Percentiles rank a stretch among this genome's conserved stretches.
These are phyloP conservation scores for Betula pendula DNA, from an alignment of 306 rosid species.

Conservation along the genomic window DNA sequence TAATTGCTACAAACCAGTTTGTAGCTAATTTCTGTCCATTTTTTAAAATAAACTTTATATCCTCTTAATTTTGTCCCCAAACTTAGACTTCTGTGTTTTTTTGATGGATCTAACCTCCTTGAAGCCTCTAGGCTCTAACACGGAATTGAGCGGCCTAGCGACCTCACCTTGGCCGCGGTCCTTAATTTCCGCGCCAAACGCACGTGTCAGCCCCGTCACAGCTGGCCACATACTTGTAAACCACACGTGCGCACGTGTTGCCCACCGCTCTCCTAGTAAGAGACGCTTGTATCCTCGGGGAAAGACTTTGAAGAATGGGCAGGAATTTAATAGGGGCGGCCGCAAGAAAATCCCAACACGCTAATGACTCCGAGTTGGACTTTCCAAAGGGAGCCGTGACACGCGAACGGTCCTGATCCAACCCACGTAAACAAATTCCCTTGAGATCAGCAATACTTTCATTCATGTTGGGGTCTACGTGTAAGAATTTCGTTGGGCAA, in stretches of 20 bases:
- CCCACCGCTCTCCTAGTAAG: too few species aligned
- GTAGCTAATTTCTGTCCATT: too few species aligned
- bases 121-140: not conserved
- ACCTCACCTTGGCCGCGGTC: too few species aligned
- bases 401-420: not conserved
- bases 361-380: not conserved
- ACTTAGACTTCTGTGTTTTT: too few species aligned
- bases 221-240: not conserved
- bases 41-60: too few species aligned
- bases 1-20: too few species aligned
- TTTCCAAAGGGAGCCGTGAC: not conserved
- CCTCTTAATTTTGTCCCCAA: too few species aligned
- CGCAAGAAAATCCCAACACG: slow-evolving; percentile 18
- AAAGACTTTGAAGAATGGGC: not conserved
- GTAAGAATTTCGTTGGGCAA: not conserved
- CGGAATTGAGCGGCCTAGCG: not conserved
- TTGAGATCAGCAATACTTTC: not conserved
- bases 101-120: not conserved
- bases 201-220: slow-evolving; percentile 18
- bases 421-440: not conserved
- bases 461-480: not conserved
- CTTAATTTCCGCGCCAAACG: not conserved
- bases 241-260: not conserved
- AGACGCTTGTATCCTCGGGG: too few species aligned
- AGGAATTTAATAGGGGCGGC: not conserved